Conservation (phyloP, 73 alveolate genomes). For the Symbiodinium natans region DNA sequence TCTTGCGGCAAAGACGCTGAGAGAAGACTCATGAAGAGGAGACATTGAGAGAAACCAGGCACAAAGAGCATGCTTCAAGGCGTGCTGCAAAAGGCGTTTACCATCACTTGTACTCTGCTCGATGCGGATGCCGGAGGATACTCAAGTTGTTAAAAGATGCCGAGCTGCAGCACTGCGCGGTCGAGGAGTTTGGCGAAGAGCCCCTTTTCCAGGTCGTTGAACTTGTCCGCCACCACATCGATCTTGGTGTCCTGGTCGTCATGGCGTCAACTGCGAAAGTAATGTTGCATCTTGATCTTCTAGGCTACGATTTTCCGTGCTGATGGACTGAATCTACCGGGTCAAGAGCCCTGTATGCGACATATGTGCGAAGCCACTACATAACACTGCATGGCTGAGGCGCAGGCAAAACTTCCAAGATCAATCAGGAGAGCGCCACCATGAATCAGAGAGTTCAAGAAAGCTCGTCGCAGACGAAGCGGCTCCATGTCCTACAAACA, state of each 20-base stretch:
- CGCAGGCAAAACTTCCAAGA: conserved; percentile 39
- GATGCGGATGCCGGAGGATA: neutral
- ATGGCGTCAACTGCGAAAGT: too few species aligned
- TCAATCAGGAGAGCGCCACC: conserved; percentile 69
- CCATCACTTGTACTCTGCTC: neutral
- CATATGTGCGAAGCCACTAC: too few species aligned
- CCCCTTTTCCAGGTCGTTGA: conserved; percentile 89
- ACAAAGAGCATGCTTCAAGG: too few species aligned
- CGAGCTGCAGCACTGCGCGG: conserved; percentile 48
- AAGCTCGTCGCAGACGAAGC: conserved; percentile 78
- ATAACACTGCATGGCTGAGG: neutral
- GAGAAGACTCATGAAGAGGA: too few species aligned
- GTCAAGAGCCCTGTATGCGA: too few species aligned
- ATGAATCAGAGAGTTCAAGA: conserved; percentile 51
- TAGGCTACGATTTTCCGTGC: too few species aligned
- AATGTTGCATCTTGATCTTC: too few species aligned
- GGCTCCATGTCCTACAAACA: conserved; percentile 73
- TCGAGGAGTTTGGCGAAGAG: conserved; percentile 82
- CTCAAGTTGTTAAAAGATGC: neutral
- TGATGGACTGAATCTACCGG: too few species aligned
- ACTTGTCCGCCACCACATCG: conserved; percentile 87
- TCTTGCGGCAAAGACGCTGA: too few species aligned
- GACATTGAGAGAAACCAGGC: too few species aligned
- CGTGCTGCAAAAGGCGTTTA: too few species aligned
- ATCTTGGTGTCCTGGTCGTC: conserved; percentile 75